Evolutionary conservation across 805 yeast species (phyloP).

Genomic region (Myxozyma neotropica): DNA sequence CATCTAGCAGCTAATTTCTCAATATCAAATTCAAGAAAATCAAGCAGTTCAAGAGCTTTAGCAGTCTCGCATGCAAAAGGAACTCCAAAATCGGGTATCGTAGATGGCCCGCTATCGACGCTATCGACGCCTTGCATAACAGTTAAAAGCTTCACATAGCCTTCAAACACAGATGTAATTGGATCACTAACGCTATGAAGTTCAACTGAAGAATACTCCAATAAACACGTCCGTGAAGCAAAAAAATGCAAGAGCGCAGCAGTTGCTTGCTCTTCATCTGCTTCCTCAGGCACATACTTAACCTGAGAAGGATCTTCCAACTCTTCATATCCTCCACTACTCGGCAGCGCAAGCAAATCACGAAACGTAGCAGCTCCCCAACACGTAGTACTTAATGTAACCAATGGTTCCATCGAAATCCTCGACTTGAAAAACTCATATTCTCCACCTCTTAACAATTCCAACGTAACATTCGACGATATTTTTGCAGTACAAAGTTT

Average conservation of each 20-base stretch:
- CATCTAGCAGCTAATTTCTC: conserved; percentile 23
- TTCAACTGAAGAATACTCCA: conserved; percentile 50
- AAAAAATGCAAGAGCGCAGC: conserved; percentile 25
- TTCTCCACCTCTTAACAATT: conserved; percentile 49
- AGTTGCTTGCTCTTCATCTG: conserved; percentile 14
- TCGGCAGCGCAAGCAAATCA: not conserved
- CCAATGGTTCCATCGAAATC: conserved; percentile 12
- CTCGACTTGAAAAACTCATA: conserved; percentile 22
- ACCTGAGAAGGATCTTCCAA: conserved; percentile 5
- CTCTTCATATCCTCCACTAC: not conserved
- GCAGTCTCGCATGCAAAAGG: conserved; percentile 49
- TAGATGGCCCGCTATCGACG: conserved; percentile 22
- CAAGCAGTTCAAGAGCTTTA: conserved; percentile 68
- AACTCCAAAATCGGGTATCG: conserved; percentile 47
- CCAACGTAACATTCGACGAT: conserved; percentile 56
- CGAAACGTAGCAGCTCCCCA: conserved; percentile 18
- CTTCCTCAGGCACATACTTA: not conserved
- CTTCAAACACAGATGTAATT: conserved; percentile 21
- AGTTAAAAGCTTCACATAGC: conserved; percentile 9
- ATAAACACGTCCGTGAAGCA: conserved; percentile 20
- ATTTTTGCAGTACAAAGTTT: conserved; percentile 60
- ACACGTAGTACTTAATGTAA: conserved; percentile 6
- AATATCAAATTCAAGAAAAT: conserved; percentile 59
- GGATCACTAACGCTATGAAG: conserved; percentile 55
- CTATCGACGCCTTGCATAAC: conserved; percentile 11